A percentile compares a stretch with the other conserved stretches of the same genome.
These are phyloP conservation scores for Petunia secreta DNA, from an alignment of 257 asterid species.

Conservation along the genomic window DNA sequence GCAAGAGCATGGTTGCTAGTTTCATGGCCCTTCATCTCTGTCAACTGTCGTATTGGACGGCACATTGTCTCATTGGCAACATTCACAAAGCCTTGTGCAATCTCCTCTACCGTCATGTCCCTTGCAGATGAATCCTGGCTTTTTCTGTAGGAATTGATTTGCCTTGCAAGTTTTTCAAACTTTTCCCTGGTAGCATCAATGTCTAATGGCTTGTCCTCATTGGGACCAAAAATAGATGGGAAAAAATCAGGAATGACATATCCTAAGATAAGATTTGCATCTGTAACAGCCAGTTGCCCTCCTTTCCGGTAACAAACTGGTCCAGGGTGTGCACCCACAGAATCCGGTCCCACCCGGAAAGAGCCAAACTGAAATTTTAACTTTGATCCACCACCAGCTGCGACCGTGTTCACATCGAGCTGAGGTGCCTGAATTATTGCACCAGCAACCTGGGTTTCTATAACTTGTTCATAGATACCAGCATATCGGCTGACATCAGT, in stretches of 20 bases:
- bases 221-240: slow-evolving; percentile 95
- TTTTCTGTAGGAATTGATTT: slow-evolving; percentile 73
- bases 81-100: slow-evolving; percentile 85
- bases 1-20: slow-evolving; percentile 92
- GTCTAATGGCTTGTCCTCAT: slow-evolving; percentile 81
- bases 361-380: slow-evolving; percentile 90
- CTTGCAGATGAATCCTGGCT: slow-evolving; percentile 66
- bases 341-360: slow-evolving; percentile 96
- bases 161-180: slow-evolving; percentile 75
- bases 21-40: slow-evolving; percentile 99
- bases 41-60: slow-evolving; percentile 90
- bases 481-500: slow-evolving; percentile 98
- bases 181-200: slow-evolving; percentile 63
- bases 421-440: slow-evolving; percentile 98
- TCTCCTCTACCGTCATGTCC: slow-evolving; percentile 91
- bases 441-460: slow-evolving; percentile 92
- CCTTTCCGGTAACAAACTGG: slow-evolving; percentile 97
- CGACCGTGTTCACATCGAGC: slow-evolving; percentile 95
- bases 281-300: slow-evolving; percentile 90
- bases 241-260: slow-evolving; percentile 81
- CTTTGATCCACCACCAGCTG: slow-evolving; percentile 99
- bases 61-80: slow-evolving; percentile 99
- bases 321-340: slow-evolving; percentile 98
- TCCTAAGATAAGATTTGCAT: slow-evolving; percentile 91
- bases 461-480: slow-evolving; percentile 86